Evolutionary conservation across 2,329 filamentous ascomycete genomes (phyloP).

Genomic region (Dothideomycetidae sp.): DNA sequence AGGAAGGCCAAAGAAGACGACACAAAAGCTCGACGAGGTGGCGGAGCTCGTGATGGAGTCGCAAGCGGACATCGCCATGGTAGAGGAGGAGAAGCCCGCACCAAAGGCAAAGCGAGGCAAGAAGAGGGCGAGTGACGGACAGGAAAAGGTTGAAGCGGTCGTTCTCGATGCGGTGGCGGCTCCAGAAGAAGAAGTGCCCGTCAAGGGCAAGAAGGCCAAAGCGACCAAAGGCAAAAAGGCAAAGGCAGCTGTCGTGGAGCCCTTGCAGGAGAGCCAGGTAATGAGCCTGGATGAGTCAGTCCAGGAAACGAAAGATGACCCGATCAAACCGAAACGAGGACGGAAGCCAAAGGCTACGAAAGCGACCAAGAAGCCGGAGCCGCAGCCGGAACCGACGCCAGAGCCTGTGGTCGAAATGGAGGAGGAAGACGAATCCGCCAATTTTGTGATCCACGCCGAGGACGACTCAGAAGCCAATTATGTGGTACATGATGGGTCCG

Average conservation of each 20-base stretch:
- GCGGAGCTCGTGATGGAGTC: constrained; percentile 18
- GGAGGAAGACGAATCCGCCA: constrained; percentile 27
- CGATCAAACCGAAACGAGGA: constrained; percentile 14
- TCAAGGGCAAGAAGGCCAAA: constrained; percentile 13
- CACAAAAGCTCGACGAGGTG: constrained; percentile 3
- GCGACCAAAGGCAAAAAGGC: constrained; percentile 13
- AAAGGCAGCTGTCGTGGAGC: constrained; percentile 10
- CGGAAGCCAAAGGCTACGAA: constrained; percentile 15
- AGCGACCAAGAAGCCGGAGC: constrained; percentile 14
- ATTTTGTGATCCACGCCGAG: constrained; percentile 19
- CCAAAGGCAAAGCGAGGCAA: constrained; percentile 18
- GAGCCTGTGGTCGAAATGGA: neutral
- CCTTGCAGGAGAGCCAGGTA: neutral
- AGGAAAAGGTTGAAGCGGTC: constrained; percentile 9
- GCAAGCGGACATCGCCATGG: constrained; percentile 20
- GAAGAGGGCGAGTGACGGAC: constrained; percentile 27
- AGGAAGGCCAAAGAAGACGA: constrained; percentile 10
- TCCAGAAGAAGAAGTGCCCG: constrained; percentile 3
- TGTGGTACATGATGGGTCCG: constrained; percentile 5
- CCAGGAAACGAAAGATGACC: constrained; percentile 1
- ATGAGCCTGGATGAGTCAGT: constrained; percentile 6
- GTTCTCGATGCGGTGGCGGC: neutral
- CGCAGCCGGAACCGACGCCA: constrained; percentile 20
- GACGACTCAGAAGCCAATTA: constrained; percentile 39
- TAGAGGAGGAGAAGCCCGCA: constrained; percentile 17